Base-by-base conservation (phyloP, 345 rosid species). In the Citrus cavaleriei region DNA sequence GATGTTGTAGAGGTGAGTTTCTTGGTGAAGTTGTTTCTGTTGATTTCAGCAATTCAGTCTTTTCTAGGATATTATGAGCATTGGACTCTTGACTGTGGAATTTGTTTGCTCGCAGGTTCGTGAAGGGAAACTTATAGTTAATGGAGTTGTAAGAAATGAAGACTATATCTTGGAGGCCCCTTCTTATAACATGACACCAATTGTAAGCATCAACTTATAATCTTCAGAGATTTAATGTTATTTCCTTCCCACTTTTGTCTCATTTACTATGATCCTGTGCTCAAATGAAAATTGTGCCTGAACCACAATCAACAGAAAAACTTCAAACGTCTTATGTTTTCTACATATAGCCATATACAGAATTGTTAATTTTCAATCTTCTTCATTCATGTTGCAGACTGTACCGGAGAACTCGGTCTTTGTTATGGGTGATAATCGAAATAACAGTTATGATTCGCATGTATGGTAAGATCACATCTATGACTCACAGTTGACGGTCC, bases 371-470 rank as follows among this genome's bases (percentile, higher is more conserved):
- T 64, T 16, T 76, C 3, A 40, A 54, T 69, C 1, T 42, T 70
- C 51, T 51, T 14, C 40, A 28, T 30, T 74, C 57, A 79, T 81
- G 22, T 30, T 77, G 77, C 87, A 94, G 98, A 87, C 81, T 10
- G 91, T 94, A 78, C 97, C 95, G 0, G 95, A 91, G 79, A 88
- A 91, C 77, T 91, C 89, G 6, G 98, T 93, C 57, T 94, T 94
- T 71, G 99, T 96, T 83, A 94, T 96, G 98, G 99, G 99, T 46
- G 99, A 96, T 69, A 94, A 96, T 82, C 93, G 99, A 32, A 96
- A 96, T 84, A 94, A 94, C 79, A 93, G 97, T 80, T 96, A 96
- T 25, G 99, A 96, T 81, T 96, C 99, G 2, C 99, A 96, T 2
- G 93, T 93, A 21, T 96, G 99, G 99, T 96, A 85, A 91, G 57